Conservation (phyloP, 2,329 filamentous ascomycete species). For the Xylaria sp. region DNA sequence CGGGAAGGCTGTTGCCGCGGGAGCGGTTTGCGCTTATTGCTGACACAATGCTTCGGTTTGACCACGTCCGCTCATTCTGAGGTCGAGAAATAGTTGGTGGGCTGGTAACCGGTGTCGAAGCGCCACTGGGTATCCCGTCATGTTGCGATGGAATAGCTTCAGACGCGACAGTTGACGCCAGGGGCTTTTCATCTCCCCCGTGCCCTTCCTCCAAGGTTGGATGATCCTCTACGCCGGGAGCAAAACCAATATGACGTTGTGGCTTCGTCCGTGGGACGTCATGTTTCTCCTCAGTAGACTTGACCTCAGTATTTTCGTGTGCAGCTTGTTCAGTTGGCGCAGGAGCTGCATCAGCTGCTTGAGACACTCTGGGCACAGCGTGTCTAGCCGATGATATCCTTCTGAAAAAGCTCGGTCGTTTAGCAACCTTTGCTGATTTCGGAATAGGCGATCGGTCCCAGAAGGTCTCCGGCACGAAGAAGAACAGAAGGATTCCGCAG, state of each 20-base stretch:
- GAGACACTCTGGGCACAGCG: conserved; percentile 31
- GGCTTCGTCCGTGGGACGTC: conserved; percentile 25
- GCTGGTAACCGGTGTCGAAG: neutral
- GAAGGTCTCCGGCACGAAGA: conserved; percentile 95
- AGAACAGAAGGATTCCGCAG: conserved; percentile 77
- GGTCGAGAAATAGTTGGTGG: conserved; percentile 41
- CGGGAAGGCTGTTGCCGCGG: conserved; percentile 37
- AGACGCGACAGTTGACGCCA: conserved; percentile 4
- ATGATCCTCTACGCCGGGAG: conserved; percentile 49
- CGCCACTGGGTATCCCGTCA: conserved; percentile 3
- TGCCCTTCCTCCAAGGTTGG: conserved; percentile 32
- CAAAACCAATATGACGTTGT: conserved; percentile 68
- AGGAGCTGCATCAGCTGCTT: conserved; percentile 12
- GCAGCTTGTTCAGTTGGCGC: conserved; percentile 2
- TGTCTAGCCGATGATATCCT: conserved; percentile 59
- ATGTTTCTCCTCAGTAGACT: conserved; percentile 30
- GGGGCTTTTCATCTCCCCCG: conserved; percentile 24
- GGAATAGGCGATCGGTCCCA: conserved; percentile 83
- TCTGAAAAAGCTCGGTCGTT: conserved; percentile 60
- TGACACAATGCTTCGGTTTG: conserved; percentile 35
- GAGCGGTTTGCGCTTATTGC: conserved; percentile 25
- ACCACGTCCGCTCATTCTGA: conserved; percentile 36
- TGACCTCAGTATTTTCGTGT: conserved; percentile 21
- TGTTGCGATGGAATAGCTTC: neutral
- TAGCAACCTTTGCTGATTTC: conserved; percentile 52